phyloP scores from a whole-genome alignment of 257 asterid genomes.

The Nicotiana attenuata region DNA sequence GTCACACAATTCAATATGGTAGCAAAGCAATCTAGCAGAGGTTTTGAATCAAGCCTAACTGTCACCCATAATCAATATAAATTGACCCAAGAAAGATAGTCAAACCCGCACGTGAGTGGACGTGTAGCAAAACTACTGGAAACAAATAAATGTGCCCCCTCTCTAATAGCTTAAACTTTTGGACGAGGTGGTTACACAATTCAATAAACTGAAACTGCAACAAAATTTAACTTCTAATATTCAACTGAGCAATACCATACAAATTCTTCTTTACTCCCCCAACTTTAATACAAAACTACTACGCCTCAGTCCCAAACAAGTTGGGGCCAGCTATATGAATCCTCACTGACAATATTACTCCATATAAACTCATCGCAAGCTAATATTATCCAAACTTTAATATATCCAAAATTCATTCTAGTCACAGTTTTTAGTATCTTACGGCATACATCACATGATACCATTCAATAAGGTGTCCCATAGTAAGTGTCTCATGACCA shows the following conservation, averaged over 20 bases:
- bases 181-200: neutral
- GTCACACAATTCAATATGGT: neutral
- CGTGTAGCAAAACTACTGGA: neutral
- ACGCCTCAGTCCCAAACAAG: no score
- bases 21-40: neutral
- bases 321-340: no score
- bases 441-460: neutral
- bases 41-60: neutral
- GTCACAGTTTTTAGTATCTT: neutral
- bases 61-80: neutral
- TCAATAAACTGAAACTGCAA: neutral
- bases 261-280: neutral
- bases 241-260: neutral
- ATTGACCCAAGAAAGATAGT: neutral
- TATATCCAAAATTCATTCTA: neutral
- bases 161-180: neutral
- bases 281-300: no score
- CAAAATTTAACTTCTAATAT: neutral
- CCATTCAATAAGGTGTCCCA: neutral
- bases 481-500: neutral
- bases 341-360: no score
- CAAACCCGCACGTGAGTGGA: neutral
- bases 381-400: no score
- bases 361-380: no score
- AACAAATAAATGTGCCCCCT: neutral